Base-by-base conservation (phyloP, 2,329 filamentous ascomycete species). In the Fusarium subglutinans region DNA sequence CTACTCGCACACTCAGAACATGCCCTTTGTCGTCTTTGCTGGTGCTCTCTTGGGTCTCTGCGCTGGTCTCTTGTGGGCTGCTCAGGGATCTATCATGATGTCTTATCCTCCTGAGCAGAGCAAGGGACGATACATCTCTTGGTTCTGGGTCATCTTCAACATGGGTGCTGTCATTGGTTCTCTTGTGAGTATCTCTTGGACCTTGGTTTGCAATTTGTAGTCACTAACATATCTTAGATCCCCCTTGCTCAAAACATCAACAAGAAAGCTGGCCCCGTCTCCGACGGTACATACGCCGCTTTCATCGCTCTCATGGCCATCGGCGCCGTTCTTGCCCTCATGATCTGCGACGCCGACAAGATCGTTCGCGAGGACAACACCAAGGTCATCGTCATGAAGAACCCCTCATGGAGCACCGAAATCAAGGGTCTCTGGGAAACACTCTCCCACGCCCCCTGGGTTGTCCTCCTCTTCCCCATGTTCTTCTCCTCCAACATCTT, bases 101-200 rank as follows among this genome's bases (percentile, higher is more conserved):
- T 91, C 93, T 45, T 98, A 98, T 81, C 95, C 95, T 4, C 86
- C 89, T 26, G 95, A 98, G 83, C 83, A 90, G 40, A 89, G 90
- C 73, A 98, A 98, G 87, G 95, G 95, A 50, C 91, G 92, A 68
- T 98, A 95, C 82, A 97, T 98, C 81, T 93, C 93, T 69, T 91
- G 91, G 85, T 98, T 98, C 84, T 98, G 95, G 95, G 91, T 95
- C 81, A 97, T 98, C 79, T 98, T 98, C 88, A 98, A 98, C 83
- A 83, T 95, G 67, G 95, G 95, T 77, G 95, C 91, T 78, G 95
- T 98, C 70, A 94, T 98, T 81, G 95, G 95, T 71, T 91, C 92
- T 79, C 83, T 92, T 77, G 84, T 87, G 79, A 77, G 84, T 80
- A 63, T n/a, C 30, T 30, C 24, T 28, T n/a, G 5, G 38, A 45